Base-by-base conservation (phyloP, 2,329 filamentous ascomycete species). In the Calonectria naviculata region DNA sequence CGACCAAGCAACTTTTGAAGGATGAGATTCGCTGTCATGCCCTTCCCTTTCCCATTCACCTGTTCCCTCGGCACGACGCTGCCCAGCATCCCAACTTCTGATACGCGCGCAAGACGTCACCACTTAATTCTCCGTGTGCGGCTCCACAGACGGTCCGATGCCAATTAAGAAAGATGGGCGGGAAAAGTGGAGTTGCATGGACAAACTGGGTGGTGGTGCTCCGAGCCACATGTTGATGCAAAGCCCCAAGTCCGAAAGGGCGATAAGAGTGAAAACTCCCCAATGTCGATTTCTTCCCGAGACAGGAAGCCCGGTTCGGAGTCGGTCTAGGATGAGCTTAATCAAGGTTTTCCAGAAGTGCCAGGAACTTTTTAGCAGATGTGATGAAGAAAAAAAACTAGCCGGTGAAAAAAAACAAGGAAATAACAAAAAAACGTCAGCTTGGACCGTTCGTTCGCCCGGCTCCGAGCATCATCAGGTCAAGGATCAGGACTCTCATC, bases 131-230 rank as follows among this genome's bases (percentile, higher is more conserved):
- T 58, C 52, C 52, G 52, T 58, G 34, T 36, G 52, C 31, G 31
- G 52, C 52, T 58, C 52, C 52, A 58, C 52, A 58, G 52, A 58
- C 52, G 52, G 52, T 58, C 52, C 52, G 52, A 58, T 58, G 52
- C 24, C 52, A 58, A 58, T 58, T 28, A 58, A 58, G 42, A 58
- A 34, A 56, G 31, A 56, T 56, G 52, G 52, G 52, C 52, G 52
- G 17, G n/a, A 58, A 58, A 58, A 58, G 52, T 58, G 52, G 52
- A 58, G 31, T 38, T 31, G 34, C 34, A 19, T 26, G 31, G 52
- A 58, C 52, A 58, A 24, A 38, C 52, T 24, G 26, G 52, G 52
- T 38, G 52, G n/a, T 58, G 13, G 52, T 46, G 17, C 52, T 38
- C 52, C 52, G 52, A 38, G 31, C 8, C n/a, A n/a, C n/a, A n/a